Evolutionary conservation across 148 eudicot species (phyloP).

Genomic region (Vaccinium myrtillus): DNA sequence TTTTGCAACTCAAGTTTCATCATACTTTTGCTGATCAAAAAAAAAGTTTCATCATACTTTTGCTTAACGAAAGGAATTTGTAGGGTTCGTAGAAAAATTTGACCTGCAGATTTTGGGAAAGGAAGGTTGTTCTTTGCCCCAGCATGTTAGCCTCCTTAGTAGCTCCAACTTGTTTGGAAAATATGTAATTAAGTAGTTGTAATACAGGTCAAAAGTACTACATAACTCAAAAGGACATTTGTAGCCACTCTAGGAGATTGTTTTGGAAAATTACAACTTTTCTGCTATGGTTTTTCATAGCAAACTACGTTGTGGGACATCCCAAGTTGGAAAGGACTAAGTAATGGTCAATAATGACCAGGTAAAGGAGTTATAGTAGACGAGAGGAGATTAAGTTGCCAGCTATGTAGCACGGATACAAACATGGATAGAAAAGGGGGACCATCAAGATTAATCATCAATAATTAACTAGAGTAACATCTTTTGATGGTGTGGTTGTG

Average conservation of each 20-base stretch:
- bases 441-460: not conserved
- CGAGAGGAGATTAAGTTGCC: not conserved
- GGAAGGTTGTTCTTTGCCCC: not conserved
- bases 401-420: no score
- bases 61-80: not conserved
- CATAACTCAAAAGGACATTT: not conserved
- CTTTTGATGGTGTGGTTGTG: not conserved
- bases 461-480: not conserved
- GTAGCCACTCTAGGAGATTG: not conserved
- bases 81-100: not conserved
- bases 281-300: not conserved
- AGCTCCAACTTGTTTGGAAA: not conserved
- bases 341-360: not conserved
- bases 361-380: not conserved
- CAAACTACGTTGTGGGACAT: not conserved
- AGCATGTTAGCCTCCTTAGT: not conserved
- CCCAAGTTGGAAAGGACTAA: conserved; percentile 5
- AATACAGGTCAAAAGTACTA: not conserved
- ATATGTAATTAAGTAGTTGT: not conserved
- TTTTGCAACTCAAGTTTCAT: not conserved
- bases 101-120: not conserved
- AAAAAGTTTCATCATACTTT: not conserved
- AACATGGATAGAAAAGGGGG: not conserved
- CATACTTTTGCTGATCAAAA: not conserved
- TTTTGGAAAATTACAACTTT: not conserved